Conservation (phyloP, 1,284 basidiomycete species). For the Pascua sp. region DNA sequence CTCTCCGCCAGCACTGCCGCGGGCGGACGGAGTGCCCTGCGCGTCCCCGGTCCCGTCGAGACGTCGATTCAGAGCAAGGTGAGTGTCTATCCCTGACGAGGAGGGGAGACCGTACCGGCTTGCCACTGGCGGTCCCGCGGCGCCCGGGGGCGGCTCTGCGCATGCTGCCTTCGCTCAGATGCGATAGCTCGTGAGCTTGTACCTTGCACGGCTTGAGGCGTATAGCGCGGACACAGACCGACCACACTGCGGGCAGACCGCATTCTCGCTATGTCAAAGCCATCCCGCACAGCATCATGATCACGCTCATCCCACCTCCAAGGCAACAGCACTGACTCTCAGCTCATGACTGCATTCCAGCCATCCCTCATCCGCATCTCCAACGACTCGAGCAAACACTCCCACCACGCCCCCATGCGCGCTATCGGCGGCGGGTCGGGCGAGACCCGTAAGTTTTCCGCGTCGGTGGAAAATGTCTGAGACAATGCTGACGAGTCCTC, state of each 20-base stretch:
- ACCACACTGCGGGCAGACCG: too few species aligned
- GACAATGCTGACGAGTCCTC: background rate
- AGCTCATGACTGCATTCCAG: slow-evolving; percentile 44
- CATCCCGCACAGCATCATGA: too few species aligned
- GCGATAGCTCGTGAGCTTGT: too few species aligned
- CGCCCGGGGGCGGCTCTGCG: too few species aligned
- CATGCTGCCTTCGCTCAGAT: too few species aligned
- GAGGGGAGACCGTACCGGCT: too few species aligned
- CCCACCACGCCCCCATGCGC: slow-evolving; percentile 48
- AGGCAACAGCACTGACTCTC: background rate
- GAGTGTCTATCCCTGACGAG: slow-evolving; percentile 1
- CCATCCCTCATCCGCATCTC: slow-evolving; percentile 43
- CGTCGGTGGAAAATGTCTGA: background rate
- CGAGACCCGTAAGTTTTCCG: slow-evolving; percentile 44
- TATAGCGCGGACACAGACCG: too few species aligned
- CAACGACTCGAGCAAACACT: slow-evolving; percentile 49
- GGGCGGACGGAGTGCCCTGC: slow-evolving; percentile 18
- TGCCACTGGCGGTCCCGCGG: too few species aligned
- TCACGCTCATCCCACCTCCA: too few species aligned
- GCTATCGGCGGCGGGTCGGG: slow-evolving; percentile 46
- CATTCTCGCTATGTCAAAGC: too few species aligned
- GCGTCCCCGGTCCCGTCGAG: slow-evolving; percentile 47
- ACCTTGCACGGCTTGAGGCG: too few species aligned
- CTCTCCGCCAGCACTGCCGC: slow-evolving; percentile 6
- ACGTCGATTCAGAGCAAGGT: slow-evolving; percentile 46